These are phyloP conservation scores for Neurospora sp. DNA, from an alignment of 2,329 filamentous ascomycete genomes.

Conservation along the genomic window DNA sequence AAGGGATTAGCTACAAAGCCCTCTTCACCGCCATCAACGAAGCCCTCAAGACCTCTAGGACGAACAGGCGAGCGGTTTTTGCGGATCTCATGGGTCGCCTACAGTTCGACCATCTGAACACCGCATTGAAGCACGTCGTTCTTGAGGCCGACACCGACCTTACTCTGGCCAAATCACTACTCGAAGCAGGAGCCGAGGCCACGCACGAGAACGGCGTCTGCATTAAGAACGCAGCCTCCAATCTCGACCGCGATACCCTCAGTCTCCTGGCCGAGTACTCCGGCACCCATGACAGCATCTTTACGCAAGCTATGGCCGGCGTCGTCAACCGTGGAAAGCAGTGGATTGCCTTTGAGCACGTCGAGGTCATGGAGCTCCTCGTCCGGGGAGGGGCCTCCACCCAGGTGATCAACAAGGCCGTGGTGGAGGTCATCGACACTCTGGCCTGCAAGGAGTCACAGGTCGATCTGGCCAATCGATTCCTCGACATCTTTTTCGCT, in stretches of 20 bases:
- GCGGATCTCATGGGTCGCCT: slow-evolving; percentile 10
- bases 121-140: slow-evolving; percentile 14
- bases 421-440: slow-evolving; percentile 16
- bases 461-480: slow-evolving; percentile 8
- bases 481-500: slow-evolving; percentile 14
- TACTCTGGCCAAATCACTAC: slow-evolving; percentile 12
- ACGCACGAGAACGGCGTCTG: slow-evolving; percentile 17
- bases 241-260: slow-evolving; percentile 13
- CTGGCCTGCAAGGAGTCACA: slow-evolving; percentile 11
- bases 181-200: slow-evolving; percentile 16
- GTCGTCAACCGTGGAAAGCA: slow-evolving; percentile 13
- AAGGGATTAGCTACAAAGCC: slow-evolving; percentile 14
- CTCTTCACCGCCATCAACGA: slow-evolving; percentile 15
- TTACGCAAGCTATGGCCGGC: slow-evolving; percentile 12
- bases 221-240: slow-evolving; percentile 16
- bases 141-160: slow-evolving; percentile 14
- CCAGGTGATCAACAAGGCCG: slow-evolving; percentile 10
- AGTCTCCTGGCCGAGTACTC: slow-evolving; percentile 12
- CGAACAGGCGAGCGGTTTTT: slow-evolving; percentile 9
- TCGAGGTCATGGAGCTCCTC: slow-evolving; percentile 16
- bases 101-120: slow-evolving; percentile 18
- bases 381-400: slow-evolving; percentile 15
- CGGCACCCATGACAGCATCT: slow-evolving; percentile 10
- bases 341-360: slow-evolving; percentile 18
- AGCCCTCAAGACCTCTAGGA: slow-evolving; percentile 9